phyloP scores from a whole-genome alignment of 73 alveolate genomes.

The Diophrys appendiculata region DNA sequence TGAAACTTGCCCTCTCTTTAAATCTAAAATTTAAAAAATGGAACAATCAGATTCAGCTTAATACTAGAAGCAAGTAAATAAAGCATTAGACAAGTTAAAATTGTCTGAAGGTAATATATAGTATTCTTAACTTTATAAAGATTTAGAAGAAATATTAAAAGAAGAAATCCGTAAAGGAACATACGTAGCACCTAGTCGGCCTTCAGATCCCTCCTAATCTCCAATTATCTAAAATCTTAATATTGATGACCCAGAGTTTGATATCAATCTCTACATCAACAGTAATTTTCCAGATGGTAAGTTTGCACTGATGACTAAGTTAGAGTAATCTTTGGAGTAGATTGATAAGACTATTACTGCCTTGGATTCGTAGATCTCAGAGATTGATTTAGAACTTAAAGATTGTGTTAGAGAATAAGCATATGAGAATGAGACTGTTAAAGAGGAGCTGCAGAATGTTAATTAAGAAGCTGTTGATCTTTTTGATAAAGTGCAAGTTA shows the following conservation, averaged over 20 bases:
- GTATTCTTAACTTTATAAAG: neutral
- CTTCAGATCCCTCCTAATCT: neutral
- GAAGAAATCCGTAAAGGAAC: neutral
- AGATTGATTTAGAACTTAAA: constrained; percentile 68
- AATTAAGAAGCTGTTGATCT: constrained; percentile 70
- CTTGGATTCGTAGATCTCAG: constrained; percentile 55
- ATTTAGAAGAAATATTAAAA: neutral
- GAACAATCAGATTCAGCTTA: too few species aligned
- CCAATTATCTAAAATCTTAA: neutral
- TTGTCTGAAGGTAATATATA: neutral
- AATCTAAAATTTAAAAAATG: too few species aligned
- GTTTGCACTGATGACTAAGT: constrained; percentile 2
- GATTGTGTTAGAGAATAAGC: constrained; percentile 81
- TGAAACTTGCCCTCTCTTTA: too few species aligned
- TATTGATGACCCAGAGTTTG: constrained; percentile 54
- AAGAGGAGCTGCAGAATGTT: constrained; percentile 71
- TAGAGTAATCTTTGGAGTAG: constrained; percentile 36
- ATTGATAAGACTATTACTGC: constrained; percentile 9
- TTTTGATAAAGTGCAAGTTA: constrained; percentile 66
- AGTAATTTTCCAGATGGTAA: constrained; percentile 75
- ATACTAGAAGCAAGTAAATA: too few species aligned
- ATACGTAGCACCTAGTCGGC: neutral
- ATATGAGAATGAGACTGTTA: constrained; percentile 71
- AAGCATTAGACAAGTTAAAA: neutral
- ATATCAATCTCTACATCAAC: constrained; percentile 68